phyloP scores from a whole-genome alignment of 2,329 filamentous ascomycete genomes.

The Coniochaeta ligniaria region DNA sequence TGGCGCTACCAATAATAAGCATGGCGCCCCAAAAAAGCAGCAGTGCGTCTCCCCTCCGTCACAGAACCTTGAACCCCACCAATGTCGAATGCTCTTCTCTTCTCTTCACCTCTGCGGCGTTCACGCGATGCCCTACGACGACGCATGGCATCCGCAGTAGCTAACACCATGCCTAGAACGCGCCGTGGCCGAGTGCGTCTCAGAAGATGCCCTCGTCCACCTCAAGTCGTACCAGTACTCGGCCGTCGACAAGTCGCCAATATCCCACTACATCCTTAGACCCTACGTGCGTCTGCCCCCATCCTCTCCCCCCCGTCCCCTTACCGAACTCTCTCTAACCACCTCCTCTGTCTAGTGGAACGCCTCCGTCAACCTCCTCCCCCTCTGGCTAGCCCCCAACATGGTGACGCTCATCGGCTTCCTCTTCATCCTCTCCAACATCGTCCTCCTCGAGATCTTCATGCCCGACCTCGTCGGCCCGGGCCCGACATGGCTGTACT shows the following conservation, averaged over 20 bases:
- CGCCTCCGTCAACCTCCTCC: constrained; percentile 83
- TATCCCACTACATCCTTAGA: constrained; percentile 87
- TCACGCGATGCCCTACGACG: background rate
- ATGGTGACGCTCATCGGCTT: constrained; percentile 96
- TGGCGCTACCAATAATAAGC: background rate
- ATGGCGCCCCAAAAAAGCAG: background rate
- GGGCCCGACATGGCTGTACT: constrained; percentile 86
- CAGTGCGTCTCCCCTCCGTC: background rate
- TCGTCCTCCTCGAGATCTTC: constrained; percentile 64
- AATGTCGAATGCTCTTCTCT: background rate
- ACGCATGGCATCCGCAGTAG: background rate
- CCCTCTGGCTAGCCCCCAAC: constrained; percentile 94
- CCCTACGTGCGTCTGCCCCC: constrained; percentile 68
- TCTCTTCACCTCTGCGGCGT: no score
- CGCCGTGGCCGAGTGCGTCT: constrained; percentile 66
- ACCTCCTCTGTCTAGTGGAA: constrained; percentile 67
- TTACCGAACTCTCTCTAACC: background rate
- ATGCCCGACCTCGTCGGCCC: constrained; percentile 89
- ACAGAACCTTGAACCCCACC: background rate
- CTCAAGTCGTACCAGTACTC: constrained; percentile 97
- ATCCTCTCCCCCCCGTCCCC: constrained; percentile 5
- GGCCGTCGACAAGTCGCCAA: constrained; percentile 88
- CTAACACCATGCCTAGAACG: constrained; percentile 25
- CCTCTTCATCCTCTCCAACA: constrained; percentile 84
- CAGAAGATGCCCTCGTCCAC: constrained; percentile 83